Percentiles rank a stretch among this genome's conserved stretches.
These are phyloP conservation scores for Picea engelmannii DNA, from an alignment of 83 land plant species.

Conservation along the genomic window DNA sequence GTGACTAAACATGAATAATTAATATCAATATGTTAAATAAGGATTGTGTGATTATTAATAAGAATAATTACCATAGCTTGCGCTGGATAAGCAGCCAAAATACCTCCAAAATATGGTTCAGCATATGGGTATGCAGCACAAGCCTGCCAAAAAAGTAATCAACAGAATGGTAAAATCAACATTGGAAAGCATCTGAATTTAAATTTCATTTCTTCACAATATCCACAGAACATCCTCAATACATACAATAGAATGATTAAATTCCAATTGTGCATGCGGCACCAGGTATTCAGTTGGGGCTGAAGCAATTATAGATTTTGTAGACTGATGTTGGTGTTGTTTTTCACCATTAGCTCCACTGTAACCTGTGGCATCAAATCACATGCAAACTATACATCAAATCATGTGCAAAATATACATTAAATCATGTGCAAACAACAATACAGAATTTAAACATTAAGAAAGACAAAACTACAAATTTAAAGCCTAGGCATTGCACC, in stretches of 20 bases:
- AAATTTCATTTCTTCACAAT: background rate
- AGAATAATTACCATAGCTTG: slow-evolving; percentile 53
- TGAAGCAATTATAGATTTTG: background rate
- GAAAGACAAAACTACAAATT: too few relatives aligned
- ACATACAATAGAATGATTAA: slow-evolving; percentile 4
- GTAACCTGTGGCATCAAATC: background rate
- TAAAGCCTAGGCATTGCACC: too few relatives aligned
- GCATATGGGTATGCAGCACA: slow-evolving; percentile 64
- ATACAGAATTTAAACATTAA: too few relatives aligned
- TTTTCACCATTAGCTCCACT: slow-evolving; percentile 12
- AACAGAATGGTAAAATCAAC: background rate
- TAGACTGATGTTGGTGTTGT: background rate
- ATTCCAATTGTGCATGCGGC: slow-evolving; percentile 14
- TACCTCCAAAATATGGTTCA: slow-evolving; percentile 66
- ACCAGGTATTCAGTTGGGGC: slow-evolving; percentile 5
- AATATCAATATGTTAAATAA: too few relatives aligned
- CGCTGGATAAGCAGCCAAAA: slow-evolving; percentile 61
- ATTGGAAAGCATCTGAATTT: background rate
- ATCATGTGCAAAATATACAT: too few relatives aligned
- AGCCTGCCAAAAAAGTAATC: slow-evolving; percentile 20
- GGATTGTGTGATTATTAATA: too few relatives aligned
- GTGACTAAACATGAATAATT: too few relatives aligned
- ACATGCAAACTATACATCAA: too few relatives aligned
- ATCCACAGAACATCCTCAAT: background rate
- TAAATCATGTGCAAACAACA: too few relatives aligned